These are phyloP conservation scores for Mycena crocata DNA, from an alignment of 768 basidiomycete genomes.

Conservation along the genomic window DNA sequence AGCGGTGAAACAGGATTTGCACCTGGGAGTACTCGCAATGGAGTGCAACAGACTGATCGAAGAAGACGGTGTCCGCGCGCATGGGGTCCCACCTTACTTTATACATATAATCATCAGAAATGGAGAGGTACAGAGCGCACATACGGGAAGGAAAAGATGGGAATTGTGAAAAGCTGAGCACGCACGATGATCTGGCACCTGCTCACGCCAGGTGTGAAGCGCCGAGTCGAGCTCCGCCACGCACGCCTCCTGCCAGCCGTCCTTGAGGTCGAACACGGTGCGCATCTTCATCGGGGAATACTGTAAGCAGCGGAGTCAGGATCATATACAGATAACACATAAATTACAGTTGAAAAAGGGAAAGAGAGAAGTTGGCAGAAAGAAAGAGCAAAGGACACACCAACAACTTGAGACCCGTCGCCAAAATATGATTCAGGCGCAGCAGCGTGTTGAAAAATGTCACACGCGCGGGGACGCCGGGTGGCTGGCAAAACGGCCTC, in stretches of 20 bases:
- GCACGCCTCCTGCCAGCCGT: no score
- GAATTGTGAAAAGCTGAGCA: no score
- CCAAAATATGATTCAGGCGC: no score
- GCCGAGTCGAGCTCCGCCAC: no score
- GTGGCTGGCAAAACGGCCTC: conserved; percentile 72
- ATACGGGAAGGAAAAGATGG: conserved; percentile 64
- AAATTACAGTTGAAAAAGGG: no score
- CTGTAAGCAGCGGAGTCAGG: no score
- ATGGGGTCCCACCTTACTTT: conserved; percentile 57
- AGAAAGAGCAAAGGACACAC: no score
- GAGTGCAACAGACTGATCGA: conserved; percentile 65
- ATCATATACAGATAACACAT: no score
- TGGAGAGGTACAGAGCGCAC: no score
- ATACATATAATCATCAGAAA: background rate
- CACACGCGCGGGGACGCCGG: conserved; percentile 62
- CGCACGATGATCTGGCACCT: conserved; percentile 53
- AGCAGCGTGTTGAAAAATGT: conserved; percentile 49
- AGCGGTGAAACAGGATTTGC: no score
- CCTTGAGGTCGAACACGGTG: conserved; percentile 59
- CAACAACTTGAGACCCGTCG: no score
- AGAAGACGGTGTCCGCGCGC: conserved; percentile 49
- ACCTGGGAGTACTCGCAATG: conserved; percentile 57
- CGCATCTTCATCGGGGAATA: conserved; percentile 78
- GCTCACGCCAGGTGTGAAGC: conserved; percentile 63
- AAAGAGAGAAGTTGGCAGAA: background rate